Evolutionary conservation across 2,329 filamentous ascomycete species (phyloP).

Genomic region (Didymella segeticola): DNA sequence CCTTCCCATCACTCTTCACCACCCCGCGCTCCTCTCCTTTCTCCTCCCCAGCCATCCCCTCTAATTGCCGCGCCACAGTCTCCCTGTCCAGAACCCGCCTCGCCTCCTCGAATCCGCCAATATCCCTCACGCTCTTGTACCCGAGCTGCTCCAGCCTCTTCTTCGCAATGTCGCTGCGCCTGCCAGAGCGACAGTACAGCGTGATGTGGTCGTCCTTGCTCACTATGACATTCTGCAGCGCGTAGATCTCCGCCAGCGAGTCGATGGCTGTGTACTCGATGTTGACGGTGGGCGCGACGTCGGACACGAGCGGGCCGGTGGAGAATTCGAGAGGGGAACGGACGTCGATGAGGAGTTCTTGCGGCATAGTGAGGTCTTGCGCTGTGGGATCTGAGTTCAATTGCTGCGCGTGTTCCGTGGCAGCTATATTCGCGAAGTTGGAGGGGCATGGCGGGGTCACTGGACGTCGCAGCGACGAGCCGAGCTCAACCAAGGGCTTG

Average conservation of each 20-base stretch:
- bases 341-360: conserved; percentile 45
- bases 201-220: conserved; percentile 42
- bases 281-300: conserved; percentile 41
- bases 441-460: conserved; percentile 6
- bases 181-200: conserved; percentile 47
- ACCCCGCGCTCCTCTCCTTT: neutral
- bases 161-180: conserved; percentile 44
- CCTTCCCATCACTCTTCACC: conserved; percentile 1
- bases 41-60: conserved; percentile 4
- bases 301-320: conserved; percentile 37
- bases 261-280: conserved; percentile 48
- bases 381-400: neutral
- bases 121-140: conserved; percentile 41
- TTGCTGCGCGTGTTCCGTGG: neutral
- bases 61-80: conserved; percentile 26
- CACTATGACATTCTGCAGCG: conserved; percentile 24
- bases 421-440: neutral
- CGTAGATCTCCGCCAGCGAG: conserved; percentile 33
- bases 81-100: conserved; percentile 38
- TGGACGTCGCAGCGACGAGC: conserved; percentile 1
- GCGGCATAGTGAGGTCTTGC: conserved; percentile 3
- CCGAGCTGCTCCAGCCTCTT: conserved; percentile 39
- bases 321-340: conserved; percentile 46
- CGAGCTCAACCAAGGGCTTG: neutral
- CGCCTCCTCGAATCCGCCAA: conserved; percentile 47